Percentiles rank a stretch among this genome's conserved stretches.
These are phyloP conservation scores for Dichotomopilus funicola DNA, from an alignment of 2,329 filamentous ascomycete genomes.

Conservation along the genomic window DNA sequence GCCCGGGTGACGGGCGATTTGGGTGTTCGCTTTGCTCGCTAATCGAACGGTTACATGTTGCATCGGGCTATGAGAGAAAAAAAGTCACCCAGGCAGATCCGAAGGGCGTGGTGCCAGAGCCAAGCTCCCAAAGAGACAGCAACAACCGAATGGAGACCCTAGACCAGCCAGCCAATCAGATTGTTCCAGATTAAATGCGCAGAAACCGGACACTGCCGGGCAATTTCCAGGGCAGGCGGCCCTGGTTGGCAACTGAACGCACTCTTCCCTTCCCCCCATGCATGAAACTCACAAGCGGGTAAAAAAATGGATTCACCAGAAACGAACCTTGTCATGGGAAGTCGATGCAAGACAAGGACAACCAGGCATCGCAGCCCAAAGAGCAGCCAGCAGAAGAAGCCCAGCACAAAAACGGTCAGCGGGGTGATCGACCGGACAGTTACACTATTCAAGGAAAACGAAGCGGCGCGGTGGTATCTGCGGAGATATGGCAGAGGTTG, in stretches of 20 bases:
- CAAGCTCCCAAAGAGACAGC: constrained; percentile 9
- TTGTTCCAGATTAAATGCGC: neutral
- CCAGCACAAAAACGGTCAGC: no score
- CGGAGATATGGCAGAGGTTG: no score
- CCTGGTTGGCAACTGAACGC: neutral
- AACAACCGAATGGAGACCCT: constrained; percentile 4
- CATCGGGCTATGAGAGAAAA: constrained; percentile 17
- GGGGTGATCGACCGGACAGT: no score
- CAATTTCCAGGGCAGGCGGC: neutral
- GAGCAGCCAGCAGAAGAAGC: no score
- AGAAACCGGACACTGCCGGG: neutral
- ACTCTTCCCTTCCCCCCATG: neutral
- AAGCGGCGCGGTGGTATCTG: no score
- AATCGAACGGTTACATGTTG: constrained; percentile 25
- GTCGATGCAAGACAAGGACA: neutral
- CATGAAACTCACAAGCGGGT: neutral
- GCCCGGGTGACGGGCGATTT: neutral
- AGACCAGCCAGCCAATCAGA: constrained; percentile 5
- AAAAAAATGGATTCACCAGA: neutral
- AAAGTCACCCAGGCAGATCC: constrained; percentile 14
- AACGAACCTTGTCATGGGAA: constrained; percentile 7
- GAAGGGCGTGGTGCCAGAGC: constrained; percentile 10
- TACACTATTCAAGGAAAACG: no score
- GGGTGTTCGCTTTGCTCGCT: constrained; percentile 20
- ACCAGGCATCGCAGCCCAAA: neutral